Conservation (phyloP, 2,329 filamentous ascomycete genomes). For the Lasiodiplodia hormozganensis region DNA sequence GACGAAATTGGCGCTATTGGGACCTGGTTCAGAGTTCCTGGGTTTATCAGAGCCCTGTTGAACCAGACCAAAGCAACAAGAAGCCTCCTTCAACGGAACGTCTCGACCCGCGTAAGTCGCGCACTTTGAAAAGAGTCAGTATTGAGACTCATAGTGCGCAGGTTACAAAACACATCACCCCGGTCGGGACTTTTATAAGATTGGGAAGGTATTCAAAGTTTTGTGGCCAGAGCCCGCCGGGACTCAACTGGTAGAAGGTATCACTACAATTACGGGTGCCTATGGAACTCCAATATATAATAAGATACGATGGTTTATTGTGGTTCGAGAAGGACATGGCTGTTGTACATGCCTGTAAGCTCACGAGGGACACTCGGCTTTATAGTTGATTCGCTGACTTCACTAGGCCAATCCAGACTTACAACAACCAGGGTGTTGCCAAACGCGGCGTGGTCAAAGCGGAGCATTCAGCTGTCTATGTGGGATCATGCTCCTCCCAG, state of each 20-base stretch:
- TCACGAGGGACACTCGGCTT: too few relatives aligned
- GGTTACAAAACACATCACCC: slow-evolving; percentile 5
- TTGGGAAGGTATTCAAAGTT: slow-evolving; percentile 27
- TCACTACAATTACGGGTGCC: neutral
- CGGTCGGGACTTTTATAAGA: neutral
- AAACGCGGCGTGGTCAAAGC: slow-evolving; percentile 10
- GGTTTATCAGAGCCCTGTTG: neutral
- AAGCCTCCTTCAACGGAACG: neutral
- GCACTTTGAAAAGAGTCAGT: too few relatives aligned
- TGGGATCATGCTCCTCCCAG: neutral
- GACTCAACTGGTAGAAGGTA: neutral
- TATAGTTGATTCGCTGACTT: neutral
- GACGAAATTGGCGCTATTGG: neutral
- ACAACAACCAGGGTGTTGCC: slow-evolving; percentile 16
- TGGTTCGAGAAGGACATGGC: slow-evolving; percentile 19
- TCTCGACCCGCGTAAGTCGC: slow-evolving; percentile 18
- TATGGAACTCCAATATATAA: neutral
- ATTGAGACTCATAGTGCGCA: neutral
- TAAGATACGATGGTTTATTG: slow-evolving; percentile 31
- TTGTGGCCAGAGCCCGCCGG: slow-evolving; percentile 24
- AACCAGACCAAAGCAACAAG: neutral
- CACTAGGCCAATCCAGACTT: slow-evolving; percentile 24
- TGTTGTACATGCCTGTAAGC: slow-evolving; percentile 30
- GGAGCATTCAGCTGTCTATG: slow-evolving; percentile 15
- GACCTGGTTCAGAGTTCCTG: neutral